Percentiles rank a stretch among this genome's conserved stretches.
Evolutionary conservation across 106 monocot species (phyloP).

Genomic region (Triglochin maritima): DNA sequence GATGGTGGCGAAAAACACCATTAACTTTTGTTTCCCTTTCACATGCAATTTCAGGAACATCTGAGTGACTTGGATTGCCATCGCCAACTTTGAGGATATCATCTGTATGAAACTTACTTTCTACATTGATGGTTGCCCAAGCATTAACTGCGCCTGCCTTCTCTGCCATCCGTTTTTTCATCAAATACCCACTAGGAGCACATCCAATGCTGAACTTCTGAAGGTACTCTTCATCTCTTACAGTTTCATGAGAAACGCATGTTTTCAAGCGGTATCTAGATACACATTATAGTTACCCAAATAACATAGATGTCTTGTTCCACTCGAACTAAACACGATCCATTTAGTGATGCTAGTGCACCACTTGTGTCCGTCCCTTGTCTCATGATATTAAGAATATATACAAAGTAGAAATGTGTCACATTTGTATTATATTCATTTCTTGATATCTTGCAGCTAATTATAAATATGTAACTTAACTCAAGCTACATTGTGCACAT

Average conservation of each 20-base stretch:
- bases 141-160: background rate
- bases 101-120: conserved; percentile 3
- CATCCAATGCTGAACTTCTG: background rate
- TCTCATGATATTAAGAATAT: too few relatives aligned
- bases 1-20: background rate
- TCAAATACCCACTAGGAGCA: background rate
- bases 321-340: too few relatives aligned
- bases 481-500: too few relatives aligned
- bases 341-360: too few relatives aligned
- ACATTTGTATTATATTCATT: too few relatives aligned
- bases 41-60: background rate
- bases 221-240: background rate
- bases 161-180: background rate
- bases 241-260: background rate
- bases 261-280: too few relatives aligned
- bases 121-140: background rate
- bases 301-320: too few relatives aligned
- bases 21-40: background rate
- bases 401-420: too few relatives aligned
- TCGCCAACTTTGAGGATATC: conserved; percentile 3
- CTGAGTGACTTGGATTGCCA: background rate
- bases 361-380: too few relatives aligned
- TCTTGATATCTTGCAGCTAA: too few relatives aligned
- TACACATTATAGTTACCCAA: too few relatives aligned
- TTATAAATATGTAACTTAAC: too few relatives aligned